Base-by-base conservation (phyloP, 192 early-diverging fungal genomes). In the Lobosporangium transversale region DNA sequence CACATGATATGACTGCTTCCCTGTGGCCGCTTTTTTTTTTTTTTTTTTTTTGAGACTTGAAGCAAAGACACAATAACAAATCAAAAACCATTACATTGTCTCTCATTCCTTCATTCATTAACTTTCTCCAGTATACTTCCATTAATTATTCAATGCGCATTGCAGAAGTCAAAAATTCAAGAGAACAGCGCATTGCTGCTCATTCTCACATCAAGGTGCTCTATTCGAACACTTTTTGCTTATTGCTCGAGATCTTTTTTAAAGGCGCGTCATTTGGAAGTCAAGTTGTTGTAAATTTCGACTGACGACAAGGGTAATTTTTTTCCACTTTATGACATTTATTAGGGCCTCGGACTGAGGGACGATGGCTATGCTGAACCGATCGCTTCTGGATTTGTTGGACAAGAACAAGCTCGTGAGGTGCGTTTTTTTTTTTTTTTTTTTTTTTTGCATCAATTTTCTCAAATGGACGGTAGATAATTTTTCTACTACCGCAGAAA, bases 321-420 rank as follows among this genome's bases (percentile, higher is more conserved):
- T n/a, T n/a, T 36, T 4, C 31, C 18, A 9, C 32, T 26, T 5
- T 53, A 53, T 32, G 8, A 30, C n/a, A 6, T 53, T 29, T 15
- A 21, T 8, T 61, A 76, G 73, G 73, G 97, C 0, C 86, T 98
- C 17, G 97, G 97, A 33, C 81, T 98, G 30, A 84, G 82, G 45
- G 88, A 93, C 8, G 95, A 98, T 63, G 97, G 97, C 52, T 84
- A 81, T 15, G 94, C 95, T 7, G 94, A 95, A 66, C 92, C 92
- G 0, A 90, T 92, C 52, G 83, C 93, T 7, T 89, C 94, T 24
- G 97, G 98, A 9, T 98, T 99, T 85, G 98, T 99, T 45, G 98
- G 96, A 17, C 98, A 99, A 76, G 95, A 96, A 70, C 89, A 90
- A 30, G 98, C 98, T 0, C 88, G 98, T 58, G 98, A 99, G 87